Base-by-base conservation (phyloP, 2,329 filamentous ascomycete species). In the Ophiosphaerella narmari region DNA sequence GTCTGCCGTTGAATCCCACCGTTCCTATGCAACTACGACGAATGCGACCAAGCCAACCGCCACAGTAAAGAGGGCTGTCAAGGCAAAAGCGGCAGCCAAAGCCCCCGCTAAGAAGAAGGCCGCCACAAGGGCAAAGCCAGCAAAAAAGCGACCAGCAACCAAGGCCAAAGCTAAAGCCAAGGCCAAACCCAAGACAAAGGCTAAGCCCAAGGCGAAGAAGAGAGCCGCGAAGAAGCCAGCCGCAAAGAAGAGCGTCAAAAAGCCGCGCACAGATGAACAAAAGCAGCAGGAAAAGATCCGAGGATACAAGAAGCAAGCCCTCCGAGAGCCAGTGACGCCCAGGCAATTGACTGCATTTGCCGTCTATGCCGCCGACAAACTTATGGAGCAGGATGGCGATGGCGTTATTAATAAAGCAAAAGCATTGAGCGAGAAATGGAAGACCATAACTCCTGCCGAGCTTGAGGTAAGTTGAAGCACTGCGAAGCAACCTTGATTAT, bases 261-360 rank as follows among this genome's bases (percentile, higher is more conserved):
- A 21, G 18, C 18, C 18, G 18, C 18, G 18, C 18, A 21, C 18
- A 21, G 18, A 21, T 5, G 18, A 21, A 21, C 18, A 21, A 21
- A 21, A 21, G 18, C 18, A 21, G 18, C 18, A 21, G 18, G 18
- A 21, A 21, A 36, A 24, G 18, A 56, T 75, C 40, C 54, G 48
- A 21, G 61, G 67, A n/a, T 60, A 76, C 39, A 75, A 74, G 55
- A 60, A 62, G 55, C 59, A 54, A 37, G 75, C 76, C 2, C 65
- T 79, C 39, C 54, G 56, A 16, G 67, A 68, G 33, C 76, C 76
- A 4, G 32, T 52, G 1, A 6, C 14, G 3, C 35, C 14, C 18
- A 23, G 13, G 9, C 0, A 24, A 2, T 0, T 58, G 2, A 58
- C 43, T 14, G 63, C 68, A 18, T 73, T 60, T 51, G 48, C 48